Base-by-base conservation (phyloP, 805 yeast genomes). In the Middelhovenomyces tepae region DNA sequence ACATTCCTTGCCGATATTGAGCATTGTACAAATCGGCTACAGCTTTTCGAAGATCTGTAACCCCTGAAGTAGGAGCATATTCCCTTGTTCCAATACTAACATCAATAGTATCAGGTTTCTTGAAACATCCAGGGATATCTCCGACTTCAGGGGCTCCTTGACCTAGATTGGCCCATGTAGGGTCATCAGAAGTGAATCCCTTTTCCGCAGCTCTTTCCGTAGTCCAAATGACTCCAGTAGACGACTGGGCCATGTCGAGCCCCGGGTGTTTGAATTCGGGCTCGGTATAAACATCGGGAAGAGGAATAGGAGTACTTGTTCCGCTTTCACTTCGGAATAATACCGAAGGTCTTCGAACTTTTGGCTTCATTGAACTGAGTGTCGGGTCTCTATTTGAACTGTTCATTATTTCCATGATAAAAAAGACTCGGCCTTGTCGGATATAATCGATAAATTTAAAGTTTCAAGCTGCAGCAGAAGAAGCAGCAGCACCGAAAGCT, bases 71-170 rank as follows among this genome's bases (percentile, higher is more conserved):
- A 13, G 78, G 75, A 9, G 75, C 74, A 39, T 73, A 73, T 47
- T 71, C 79, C 46, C 72, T 60, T 32, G 67, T 60, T 34, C 62
- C 57, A 37, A 67, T 67, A 8, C 71, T 61, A 10, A 73, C 57
- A 0, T 68, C 65, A 18, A 73, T 55, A 5, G 60, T 44, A 1
- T 57, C 58, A 3, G 79, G 79, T 50, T 76, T 57, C 34, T 62
- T 59, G 49, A 71, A 71, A 20, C 77, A 72, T 3, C 78, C 78
- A 2, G 72, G 72, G 28, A 73, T 57, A 30, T 69, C 74, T 15
- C 78, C 78, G 34, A 72, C 76, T 48, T 73, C 78, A 3, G 79
- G 78, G 36, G 75, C 74, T 30, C 79, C 79, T 49, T 73, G 79
- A 27, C 79, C 79, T 50, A 73, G 57, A 48, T 73, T 73, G 23